Percentiles rank a stretch among this genome's conserved stretches.
These are phyloP conservation scores for Alternaria arbusti DNA, from an alignment of 2,329 filamentous ascomycete genomes.

Conservation along the genomic window DNA sequence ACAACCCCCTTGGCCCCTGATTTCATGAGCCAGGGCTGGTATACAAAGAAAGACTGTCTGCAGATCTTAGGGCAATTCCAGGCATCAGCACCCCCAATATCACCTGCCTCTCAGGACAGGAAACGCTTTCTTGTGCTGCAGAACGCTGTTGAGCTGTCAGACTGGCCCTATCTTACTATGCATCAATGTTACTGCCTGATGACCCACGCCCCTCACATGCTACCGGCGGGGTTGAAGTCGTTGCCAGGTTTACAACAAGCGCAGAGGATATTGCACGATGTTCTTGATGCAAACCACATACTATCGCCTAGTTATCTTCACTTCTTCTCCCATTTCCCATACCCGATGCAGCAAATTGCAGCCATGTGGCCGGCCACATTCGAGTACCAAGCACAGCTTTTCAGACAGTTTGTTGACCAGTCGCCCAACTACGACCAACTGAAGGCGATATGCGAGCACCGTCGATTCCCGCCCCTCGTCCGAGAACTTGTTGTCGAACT, in stretches of 20 bases:
- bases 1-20: neutral
- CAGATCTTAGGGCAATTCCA: conserved; percentile 11
- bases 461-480: conserved; percentile 61
- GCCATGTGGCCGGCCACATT: conserved; percentile 33
- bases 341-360: conserved; percentile 31
- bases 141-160: conserved; percentile 40
- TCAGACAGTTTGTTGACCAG: conserved; percentile 53
- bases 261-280: conserved; percentile 47
- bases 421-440: conserved; percentile 21
- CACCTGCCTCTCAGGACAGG: conserved; percentile 6
- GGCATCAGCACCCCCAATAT: neutral
- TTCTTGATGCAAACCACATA: conserved; percentile 56
- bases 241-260: conserved; percentile 36
- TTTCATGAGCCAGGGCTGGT: conserved; percentile 12
- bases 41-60: conserved; percentile 18
- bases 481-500: conserved; percentile 61
- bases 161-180: conserved; percentile 39
- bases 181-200: conserved; percentile 41
- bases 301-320: conserved; percentile 50
- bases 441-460: conserved; percentile 23
- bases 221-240: conserved; percentile 50
- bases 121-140: conserved; percentile 36
- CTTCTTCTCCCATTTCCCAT: conserved; percentile 60
- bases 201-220: conserved; percentile 36
- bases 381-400: conserved; percentile 40